These are phyloP conservation scores for Lactarius psammicola DNA, from an alignment of 768 basidiomycete genomes.

Conservation along the genomic window DNA sequence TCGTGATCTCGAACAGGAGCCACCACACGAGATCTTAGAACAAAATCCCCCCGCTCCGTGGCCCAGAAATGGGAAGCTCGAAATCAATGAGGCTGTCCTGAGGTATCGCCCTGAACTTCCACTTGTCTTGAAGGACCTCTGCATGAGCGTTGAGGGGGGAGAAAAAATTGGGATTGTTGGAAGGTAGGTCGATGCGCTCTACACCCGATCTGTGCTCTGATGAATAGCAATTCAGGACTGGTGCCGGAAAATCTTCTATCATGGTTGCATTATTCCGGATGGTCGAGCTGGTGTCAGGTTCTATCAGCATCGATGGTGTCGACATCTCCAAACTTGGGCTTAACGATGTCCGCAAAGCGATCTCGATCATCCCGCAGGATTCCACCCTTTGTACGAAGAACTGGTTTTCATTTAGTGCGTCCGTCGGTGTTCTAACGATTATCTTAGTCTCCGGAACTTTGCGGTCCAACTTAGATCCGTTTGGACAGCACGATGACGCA, in stretches of 20 bases:
- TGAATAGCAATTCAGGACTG: conserved; percentile 45
- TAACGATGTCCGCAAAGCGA: conserved; percentile 61
- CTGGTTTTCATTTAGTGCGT: conserved; percentile 41
- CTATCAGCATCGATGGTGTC: conserved; percentile 74
- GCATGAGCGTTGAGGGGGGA: conserved; percentile 63
- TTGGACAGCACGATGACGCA: conserved; percentile 74
- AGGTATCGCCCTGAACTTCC: conserved; percentile 88
- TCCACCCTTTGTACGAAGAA: conserved; percentile 42
- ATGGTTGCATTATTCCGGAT: conserved; percentile 86
- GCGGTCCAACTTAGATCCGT: conserved; percentile 87
- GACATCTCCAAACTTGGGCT: conserved; percentile 82
- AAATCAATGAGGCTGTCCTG: conserved; percentile 73
- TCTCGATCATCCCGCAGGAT: conserved; percentile 86
- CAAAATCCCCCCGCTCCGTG: conserved; percentile 60
- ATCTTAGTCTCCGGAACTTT: conserved; percentile 71
- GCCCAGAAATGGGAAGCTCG: conserved; percentile 73
- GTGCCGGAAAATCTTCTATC: conserved; percentile 87
- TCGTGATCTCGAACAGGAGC: conserved; percentile 77
- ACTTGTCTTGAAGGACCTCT: conserved; percentile 77
- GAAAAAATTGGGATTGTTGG: conserved; percentile 95
- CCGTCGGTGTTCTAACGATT: conserved; percentile 21
- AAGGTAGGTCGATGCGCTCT: conserved; percentile 38
- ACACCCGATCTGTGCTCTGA: conserved; percentile 2
- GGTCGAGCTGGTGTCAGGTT: conserved; percentile 77
- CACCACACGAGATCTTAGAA: conserved; percentile 62